Conservation (phyloP, 2,329 filamentous ascomycete species). For the Dactylellina sp. region DNA sequence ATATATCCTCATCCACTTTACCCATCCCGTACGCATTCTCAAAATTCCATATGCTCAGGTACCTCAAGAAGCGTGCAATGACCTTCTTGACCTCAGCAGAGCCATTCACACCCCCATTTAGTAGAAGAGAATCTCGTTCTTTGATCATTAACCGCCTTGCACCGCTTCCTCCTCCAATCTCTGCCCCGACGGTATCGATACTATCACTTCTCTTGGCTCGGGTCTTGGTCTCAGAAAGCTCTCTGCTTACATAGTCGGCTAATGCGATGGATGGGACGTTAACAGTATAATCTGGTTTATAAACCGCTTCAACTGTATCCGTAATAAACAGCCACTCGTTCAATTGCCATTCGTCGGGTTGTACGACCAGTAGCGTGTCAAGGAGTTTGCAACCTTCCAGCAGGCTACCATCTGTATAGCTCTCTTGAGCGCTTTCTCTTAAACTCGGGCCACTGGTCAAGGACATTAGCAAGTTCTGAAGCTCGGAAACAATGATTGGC, state of each 20-base stretch:
- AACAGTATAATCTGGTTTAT: constrained; percentile 64
- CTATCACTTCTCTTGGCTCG: constrained; percentile 55
- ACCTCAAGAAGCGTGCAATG: constrained; percentile 86
- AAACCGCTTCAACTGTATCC: constrained; percentile 95
- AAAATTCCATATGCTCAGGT: constrained; percentile 92
- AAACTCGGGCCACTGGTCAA: constrained; percentile 17
- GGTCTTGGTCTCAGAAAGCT: constrained; percentile 46
- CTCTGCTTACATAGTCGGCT: constrained; percentile 49
- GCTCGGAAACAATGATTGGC: constrained; percentile 87
- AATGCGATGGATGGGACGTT: constrained; percentile 51
- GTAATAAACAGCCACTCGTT: constrained; percentile 98
- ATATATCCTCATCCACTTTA: constrained; percentile 73
- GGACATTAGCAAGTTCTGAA: constrained; percentile 68
- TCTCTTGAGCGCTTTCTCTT: constrained; percentile 74
- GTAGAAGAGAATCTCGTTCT: constrained; percentile 67
- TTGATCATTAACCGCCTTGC: constrained; percentile 63
- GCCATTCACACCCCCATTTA: constrained; percentile 69
- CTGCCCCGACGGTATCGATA: constrained; percentile 58
- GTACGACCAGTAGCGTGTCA: constrained; percentile 84
- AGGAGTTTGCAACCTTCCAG: constrained; percentile 94
- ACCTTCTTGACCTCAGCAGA: constrained; percentile 77
- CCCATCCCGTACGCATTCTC: constrained; percentile 92
- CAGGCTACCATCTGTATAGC: constrained; percentile 79
- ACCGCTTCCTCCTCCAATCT: constrained; percentile 59
- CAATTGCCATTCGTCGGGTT: constrained; percentile 97